Conservation (phyloP, 495 filamentous ascomycete species). For the Collariella sp. region DNA sequence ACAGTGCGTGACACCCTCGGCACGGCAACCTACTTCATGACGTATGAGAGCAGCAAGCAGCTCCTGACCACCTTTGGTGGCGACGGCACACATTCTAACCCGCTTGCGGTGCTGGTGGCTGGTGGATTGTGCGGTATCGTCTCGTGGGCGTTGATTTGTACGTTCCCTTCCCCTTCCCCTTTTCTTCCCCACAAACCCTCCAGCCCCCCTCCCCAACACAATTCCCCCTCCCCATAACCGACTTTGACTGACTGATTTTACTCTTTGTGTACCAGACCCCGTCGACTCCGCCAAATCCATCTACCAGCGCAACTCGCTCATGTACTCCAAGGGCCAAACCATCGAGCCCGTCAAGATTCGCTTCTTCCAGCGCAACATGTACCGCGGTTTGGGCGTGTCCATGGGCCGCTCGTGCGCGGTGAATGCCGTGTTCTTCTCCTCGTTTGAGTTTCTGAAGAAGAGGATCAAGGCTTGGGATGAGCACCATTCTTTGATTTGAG, state of each 20-base stretch:
- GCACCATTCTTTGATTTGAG: background rate
- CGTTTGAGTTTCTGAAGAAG: constrained; percentile 70
- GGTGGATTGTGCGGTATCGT: constrained; percentile 73
- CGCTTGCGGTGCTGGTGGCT: constrained; percentile 61
- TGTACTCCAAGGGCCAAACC: constrained; percentile 51
- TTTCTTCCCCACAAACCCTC: background rate
- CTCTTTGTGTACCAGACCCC: constrained; percentile 45
- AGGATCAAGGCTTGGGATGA: constrained; percentile 52
- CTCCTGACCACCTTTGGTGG: constrained; percentile 65
- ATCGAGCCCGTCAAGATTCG: constrained; percentile 56
- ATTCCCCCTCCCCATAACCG: background rate
- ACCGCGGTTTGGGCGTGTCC: constrained; percentile 67
- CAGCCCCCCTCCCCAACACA: background rate
- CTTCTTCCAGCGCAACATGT: constrained; percentile 66
- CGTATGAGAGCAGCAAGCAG: constrained; percentile 87
- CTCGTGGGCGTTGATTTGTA: constrained; percentile 70
- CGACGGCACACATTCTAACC: constrained; percentile 56
- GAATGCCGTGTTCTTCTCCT: constrained; percentile 73
- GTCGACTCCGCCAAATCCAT: constrained; percentile 78
- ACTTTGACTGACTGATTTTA: too few species aligned
- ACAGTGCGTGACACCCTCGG: constrained; percentile 77
- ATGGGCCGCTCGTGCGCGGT: constrained; percentile 65
- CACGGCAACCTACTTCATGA: constrained; percentile 82
- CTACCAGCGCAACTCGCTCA: constrained; percentile 72
- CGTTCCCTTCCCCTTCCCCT: constrained; percentile 7